These are phyloP conservation scores for Aspergillus neoniger DNA, from an alignment of 2,329 filamentous ascomycete genomes.

Conservation along the genomic window DNA sequence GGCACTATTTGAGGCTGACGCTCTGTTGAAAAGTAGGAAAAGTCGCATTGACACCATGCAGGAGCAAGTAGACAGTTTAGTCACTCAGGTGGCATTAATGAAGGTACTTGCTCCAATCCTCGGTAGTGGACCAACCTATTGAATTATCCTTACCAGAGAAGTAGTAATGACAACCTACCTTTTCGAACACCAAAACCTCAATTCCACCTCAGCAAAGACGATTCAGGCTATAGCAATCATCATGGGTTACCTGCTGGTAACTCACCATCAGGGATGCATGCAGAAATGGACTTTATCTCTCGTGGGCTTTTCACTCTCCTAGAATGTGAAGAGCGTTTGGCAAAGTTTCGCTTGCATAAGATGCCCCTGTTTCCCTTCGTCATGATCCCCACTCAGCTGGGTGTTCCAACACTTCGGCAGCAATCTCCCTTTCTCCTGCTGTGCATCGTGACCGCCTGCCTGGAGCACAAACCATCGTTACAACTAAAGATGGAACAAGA, in stretches of 20 bases:
- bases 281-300: background rate
- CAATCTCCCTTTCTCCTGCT: conserved; percentile 10
- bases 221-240: background rate
- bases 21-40: background rate
- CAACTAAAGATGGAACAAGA: background rate
- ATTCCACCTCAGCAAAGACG: background rate
- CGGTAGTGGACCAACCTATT: background rate
- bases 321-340: background rate
- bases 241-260: background rate
- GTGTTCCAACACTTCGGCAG: background rate
- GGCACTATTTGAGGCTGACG: background rate
- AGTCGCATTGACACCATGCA: background rate
- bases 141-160: background rate
- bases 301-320: background rate
- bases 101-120: background rate
- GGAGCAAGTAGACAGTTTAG: background rate
- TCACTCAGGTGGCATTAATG: background rate
- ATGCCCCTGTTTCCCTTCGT: conserved; percentile 15
- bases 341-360: conserved; percentile 9
- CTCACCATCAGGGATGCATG: background rate
- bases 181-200: background rate
- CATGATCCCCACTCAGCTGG: background rate
- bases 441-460: background rate
- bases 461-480: background rate
- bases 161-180: background rate